These are phyloP conservation scores for Candida golubevii DNA, from an alignment of 805 yeast species.

Conservation along the genomic window DNA sequence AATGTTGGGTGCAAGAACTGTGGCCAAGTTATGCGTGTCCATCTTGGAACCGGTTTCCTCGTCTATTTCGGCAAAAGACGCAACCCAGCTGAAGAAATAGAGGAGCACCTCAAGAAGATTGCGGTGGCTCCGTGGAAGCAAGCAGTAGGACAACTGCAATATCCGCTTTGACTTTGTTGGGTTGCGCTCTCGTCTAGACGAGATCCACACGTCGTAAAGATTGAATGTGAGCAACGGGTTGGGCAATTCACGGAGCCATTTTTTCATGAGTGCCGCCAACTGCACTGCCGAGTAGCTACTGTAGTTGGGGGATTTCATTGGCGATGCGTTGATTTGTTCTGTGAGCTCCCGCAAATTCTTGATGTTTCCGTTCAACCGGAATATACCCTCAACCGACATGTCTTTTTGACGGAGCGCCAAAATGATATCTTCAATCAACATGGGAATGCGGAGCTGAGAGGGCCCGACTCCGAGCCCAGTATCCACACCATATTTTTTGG, in stretches of 20 bases:
- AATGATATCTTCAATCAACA: constrained; percentile 80
- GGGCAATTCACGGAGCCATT: constrained; percentile 88
- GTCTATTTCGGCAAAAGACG: constrained; percentile 90
- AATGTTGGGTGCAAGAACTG: constrained; percentile 92
- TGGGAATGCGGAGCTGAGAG: constrained; percentile 72
- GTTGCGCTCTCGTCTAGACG: constrained; percentile 53
- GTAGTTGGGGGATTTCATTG: constrained; percentile 67
- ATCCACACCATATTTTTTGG: constrained; percentile 72
- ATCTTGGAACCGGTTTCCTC: constrained; percentile 84
- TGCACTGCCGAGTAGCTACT: constrained; percentile 81
- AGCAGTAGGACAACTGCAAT: constrained; percentile 61
- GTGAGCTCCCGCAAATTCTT: constrained; percentile 70
- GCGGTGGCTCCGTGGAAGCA: constrained; percentile 78
- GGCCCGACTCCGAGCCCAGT: constrained; percentile 85
- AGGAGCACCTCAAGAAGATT: constrained; percentile 83
- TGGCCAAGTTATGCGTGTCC: constrained; percentile 93
- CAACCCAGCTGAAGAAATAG: constrained; percentile 88
- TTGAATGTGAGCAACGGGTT: constrained; percentile 79
- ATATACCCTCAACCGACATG: constrained; percentile 93
- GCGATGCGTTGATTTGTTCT: constrained; percentile 67
- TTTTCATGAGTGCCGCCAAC: constrained; percentile 87
- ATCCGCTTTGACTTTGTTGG: constrained; percentile 46
- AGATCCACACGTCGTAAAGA: constrained; percentile 75
- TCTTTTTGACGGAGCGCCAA: constrained; percentile 84
- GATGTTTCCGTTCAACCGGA: constrained; percentile 94